These are phyloP conservation scores for Quercus mongolica DNA, from an alignment of 306 rosid species.

Conservation along the genomic window DNA sequence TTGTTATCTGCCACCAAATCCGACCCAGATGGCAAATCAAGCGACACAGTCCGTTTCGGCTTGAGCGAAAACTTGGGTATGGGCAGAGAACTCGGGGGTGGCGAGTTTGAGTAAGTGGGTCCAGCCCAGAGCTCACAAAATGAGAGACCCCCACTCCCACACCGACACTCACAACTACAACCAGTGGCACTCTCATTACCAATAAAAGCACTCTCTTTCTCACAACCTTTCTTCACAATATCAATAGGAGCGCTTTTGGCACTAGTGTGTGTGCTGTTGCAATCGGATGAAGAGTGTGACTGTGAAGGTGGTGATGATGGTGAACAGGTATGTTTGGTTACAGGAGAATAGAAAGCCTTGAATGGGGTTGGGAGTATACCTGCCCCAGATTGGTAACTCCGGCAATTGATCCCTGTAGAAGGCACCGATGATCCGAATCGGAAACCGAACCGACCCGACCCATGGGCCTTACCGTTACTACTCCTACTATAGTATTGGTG, in stretches of 20 bases:
- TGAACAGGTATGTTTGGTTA: slow-evolving; percentile 24
- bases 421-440: slow-evolving; percentile 41
- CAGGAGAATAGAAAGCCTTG: slow-evolving; percentile 34
- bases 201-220: slow-evolving; percentile 27
- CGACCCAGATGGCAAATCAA: slow-evolving; percentile 44
- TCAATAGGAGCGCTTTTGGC: slow-evolving; percentile 56
- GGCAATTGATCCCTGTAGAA: slow-evolving; percentile 59
- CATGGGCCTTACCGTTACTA: slow-evolving; percentile 29
- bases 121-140: slow-evolving; percentile 94
- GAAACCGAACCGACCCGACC: slow-evolving; percentile 38
- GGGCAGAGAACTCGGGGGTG: slow-evolving; percentile 89
- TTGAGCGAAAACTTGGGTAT: slow-evolving; percentile 72
- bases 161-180: no score
- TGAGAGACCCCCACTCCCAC: slow-evolving; percentile 28
- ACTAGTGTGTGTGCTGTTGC: slow-evolving; percentile 11
- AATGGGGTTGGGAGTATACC: slow-evolving; percentile 68
- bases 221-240: slow-evolving; percentile 27
- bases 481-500: slow-evolving; percentile 29
- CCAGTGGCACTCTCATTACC: slow-evolving; percentile 8
- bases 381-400: slow-evolving; percentile 65
- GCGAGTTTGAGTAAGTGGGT: slow-evolving; percentile 90
- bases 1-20: slow-evolving; percentile 37
- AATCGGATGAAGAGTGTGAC: slow-evolving; percentile 24
- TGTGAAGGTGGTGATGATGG: slow-evolving; percentile 36
- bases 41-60: slow-evolving; percentile 68